These are phyloP conservation scores for Hibiscus tridactylites DNA, from an alignment of 345 rosid species.

Conservation along the genomic window DNA sequence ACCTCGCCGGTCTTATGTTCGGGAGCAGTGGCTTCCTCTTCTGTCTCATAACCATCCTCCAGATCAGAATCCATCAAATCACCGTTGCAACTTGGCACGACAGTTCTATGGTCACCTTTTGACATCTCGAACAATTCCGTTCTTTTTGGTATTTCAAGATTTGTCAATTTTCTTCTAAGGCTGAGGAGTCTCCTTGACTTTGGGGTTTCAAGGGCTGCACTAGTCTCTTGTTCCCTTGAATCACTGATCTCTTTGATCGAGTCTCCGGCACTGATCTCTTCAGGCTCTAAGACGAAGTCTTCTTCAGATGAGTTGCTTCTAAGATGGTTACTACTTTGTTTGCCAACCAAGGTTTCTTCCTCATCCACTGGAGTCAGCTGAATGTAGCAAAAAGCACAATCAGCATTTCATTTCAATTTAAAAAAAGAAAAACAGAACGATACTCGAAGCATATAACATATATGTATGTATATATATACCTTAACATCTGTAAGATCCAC, in stretches of 20 bases:
- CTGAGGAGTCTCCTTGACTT: constrained; percentile 2
- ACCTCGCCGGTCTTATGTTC: constrained; percentile 18
- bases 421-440: background rate
- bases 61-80: constrained; percentile 8
- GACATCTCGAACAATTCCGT: constrained; percentile 17
- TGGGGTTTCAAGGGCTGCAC: constrained; percentile 13
- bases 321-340: constrained; percentile 39
- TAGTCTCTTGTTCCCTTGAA: constrained; percentile 24
- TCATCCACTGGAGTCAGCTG: constrained; percentile 76
- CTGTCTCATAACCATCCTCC: constrained; percentile 35
- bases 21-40: constrained; percentile 19
- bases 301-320: constrained; percentile 64
- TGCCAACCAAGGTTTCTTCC: constrained; percentile 26
- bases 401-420: constrained; percentile 2
- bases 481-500: constrained; percentile 68
- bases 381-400: constrained; percentile 8
- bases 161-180: background rate
- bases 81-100: constrained; percentile 11
- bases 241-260: constrained; percentile 17
- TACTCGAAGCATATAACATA: background rate
- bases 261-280: constrained; percentile 21
- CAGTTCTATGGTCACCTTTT: constrained; percentile 10
- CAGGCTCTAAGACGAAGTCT: constrained; percentile 28
- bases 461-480: constrained; percentile 33
- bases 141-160: constrained; percentile 41